Evolutionary conservation across 2,329 filamentous ascomycete species (phyloP).

Genomic region (Colletotrichum liaoningense): DNA sequence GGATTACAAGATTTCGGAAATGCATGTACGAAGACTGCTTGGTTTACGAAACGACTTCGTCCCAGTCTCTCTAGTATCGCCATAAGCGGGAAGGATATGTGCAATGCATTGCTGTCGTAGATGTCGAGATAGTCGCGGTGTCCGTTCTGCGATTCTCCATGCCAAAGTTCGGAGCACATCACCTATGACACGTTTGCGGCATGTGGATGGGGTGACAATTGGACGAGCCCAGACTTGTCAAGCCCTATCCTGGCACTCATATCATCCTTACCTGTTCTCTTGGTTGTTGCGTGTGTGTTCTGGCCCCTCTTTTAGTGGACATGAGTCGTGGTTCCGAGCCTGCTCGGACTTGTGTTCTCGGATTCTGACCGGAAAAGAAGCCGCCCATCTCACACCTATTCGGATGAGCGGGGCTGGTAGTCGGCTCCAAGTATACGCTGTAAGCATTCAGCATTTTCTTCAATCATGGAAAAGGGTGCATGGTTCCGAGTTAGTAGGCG

Average conservation of each 20-base stretch:
- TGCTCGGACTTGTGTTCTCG: conserved; percentile 7
- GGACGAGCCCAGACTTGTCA: neutral
- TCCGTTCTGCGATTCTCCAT: neutral
- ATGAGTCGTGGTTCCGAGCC: conserved; percentile 2
- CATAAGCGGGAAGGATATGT: neutral
- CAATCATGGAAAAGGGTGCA: neutral
- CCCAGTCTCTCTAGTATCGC: neutral
- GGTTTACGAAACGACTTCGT: too few species aligned
- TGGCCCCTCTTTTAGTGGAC: neutral
- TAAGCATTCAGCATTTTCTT: neutral
- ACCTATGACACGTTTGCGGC: neutral
- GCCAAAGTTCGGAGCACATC: neutral
- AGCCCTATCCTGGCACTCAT: neutral
- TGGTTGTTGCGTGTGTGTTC: neutral
- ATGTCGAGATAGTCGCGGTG: neutral
- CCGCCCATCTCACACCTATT: neutral
- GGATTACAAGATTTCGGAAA: neutral
- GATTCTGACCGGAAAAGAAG: conserved; percentile 10
- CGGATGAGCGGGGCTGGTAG: neutral
- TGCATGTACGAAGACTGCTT: neutral
- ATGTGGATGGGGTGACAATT: neutral
- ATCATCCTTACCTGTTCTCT: neutral
- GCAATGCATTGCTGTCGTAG: neutral
- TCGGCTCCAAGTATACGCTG: neutral
- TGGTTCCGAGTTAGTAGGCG: neutral